These are phyloP conservation scores for Phytopythium vexans DNA, from an alignment of 352 stramenopile species.

Conservation along the genomic window DNA sequence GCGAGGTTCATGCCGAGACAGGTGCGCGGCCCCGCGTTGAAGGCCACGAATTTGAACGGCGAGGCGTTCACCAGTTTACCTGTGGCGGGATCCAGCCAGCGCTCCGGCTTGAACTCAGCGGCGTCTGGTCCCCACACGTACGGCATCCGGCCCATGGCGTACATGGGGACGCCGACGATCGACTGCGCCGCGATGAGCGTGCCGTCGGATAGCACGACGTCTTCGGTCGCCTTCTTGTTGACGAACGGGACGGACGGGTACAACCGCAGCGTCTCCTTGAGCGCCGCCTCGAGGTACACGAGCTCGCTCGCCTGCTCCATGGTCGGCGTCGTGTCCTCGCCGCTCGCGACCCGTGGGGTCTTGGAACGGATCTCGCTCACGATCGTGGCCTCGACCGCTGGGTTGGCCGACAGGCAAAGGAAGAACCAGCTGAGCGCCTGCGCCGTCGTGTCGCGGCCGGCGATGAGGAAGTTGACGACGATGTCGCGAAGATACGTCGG, in stretches of 20 bases:
- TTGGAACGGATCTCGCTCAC: slow-evolving; percentile 37
- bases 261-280: slow-evolving; percentile 57
- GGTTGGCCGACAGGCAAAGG: slow-evolving; percentile 45
- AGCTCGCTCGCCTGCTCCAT: slow-evolving; percentile 30
- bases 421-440: slow-evolving; percentile 76
- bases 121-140: slow-evolving; percentile 65
- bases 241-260: slow-evolving; percentile 45
- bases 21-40: slow-evolving; percentile 62
- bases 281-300: slow-evolving; percentile 42
- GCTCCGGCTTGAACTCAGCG: slow-evolving; percentile 55
- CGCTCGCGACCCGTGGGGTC: slow-evolving; percentile 14
- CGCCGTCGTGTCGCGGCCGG: slow-evolving; percentile 76
- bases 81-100: slow-evolving; percentile 48
- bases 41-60: slow-evolving; percentile 62
- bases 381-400: slow-evolving; percentile 42
- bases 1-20: slow-evolving; percentile 77
- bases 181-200: slow-evolving; percentile 41
- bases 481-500: slow-evolving; percentile 62
- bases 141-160: slow-evolving; percentile 47
- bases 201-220: slow-evolving; percentile 60
- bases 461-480: slow-evolving; percentile 77
- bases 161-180: slow-evolving; percentile 38
- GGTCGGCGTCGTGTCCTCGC: background rate
- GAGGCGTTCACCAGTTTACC: slow-evolving; percentile 24
- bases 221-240: slow-evolving; percentile 24